These are phyloP conservation scores for Podospora tetraspora DNA, from an alignment of 495 filamentous ascomycete species.

Conservation along the genomic window DNA sequence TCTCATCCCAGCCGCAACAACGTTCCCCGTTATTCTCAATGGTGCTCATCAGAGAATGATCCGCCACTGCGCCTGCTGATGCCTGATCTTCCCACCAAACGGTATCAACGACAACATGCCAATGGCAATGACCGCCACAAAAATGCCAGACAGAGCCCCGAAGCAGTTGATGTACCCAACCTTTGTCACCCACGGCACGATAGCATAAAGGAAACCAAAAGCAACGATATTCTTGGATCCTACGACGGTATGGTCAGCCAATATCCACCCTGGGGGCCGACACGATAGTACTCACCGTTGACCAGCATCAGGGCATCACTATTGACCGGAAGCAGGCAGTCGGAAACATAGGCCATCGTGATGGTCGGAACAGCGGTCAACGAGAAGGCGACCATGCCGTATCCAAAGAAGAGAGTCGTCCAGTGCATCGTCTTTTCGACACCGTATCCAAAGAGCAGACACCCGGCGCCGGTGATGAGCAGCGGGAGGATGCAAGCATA, in stretches of 20 bases:
- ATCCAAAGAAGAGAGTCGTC: constrained; percentile 32
- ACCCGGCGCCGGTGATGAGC: constrained; percentile 34
- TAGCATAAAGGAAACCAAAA: constrained; percentile 30
- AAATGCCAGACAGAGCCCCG: constrained; percentile 50
- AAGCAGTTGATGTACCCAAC: constrained; percentile 48
- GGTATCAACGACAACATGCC: constrained; percentile 30
- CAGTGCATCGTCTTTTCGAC: constrained; percentile 28
- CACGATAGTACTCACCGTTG: constrained; percentile 22
- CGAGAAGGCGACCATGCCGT: constrained; percentile 31
- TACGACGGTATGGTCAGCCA: constrained; percentile 11
- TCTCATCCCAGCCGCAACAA: not conserved
- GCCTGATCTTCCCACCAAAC: constrained; percentile 27
- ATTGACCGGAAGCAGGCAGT: constrained; percentile 32
- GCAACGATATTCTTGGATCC: constrained; percentile 32
- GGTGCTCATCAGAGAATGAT: constrained; percentile 23
- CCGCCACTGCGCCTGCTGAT: constrained; percentile 27
- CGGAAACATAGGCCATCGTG: constrained; percentile 33
- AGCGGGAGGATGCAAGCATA: constrained; percentile 41
- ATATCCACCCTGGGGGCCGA: not conserved
- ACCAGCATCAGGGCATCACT: constrained; percentile 34
- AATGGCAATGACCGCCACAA: constrained; percentile 25
- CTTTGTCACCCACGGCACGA: constrained; percentile 45
- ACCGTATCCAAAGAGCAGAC: constrained; percentile 36
- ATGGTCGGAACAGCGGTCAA: constrained; percentile 33
- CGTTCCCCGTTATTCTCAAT: too few species aligned